Evolutionary conservation across 106 monocot genomes (phyloP), one percentile per base, ranked within the genome.

Genomic region (Chionographis japonica): DNA sequence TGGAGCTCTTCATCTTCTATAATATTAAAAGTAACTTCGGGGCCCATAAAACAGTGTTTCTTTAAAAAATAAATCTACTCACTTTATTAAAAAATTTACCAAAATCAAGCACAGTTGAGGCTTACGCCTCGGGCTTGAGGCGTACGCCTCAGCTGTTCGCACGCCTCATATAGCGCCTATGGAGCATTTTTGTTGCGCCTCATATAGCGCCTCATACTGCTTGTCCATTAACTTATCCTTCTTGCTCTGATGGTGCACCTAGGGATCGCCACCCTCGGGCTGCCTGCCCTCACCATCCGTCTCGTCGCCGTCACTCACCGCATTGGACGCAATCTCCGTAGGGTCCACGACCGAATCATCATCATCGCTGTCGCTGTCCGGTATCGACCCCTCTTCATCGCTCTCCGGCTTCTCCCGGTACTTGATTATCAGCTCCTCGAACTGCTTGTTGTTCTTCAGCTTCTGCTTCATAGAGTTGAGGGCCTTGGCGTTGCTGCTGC

Each of bases 391-490:
- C 58, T 73, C 19, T 62, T 70, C 79, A 27, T 88, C 88, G 15
- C 75, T 85, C 73, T 85, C 80, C 6, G 85, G 88, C 55, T 88
- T 88, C 60, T 92, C 92, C 43, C 85, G 67, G 19, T 74, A 79
- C 65, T 83, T 81, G 1, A 12, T 38, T 46, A 97, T 97, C 43
- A 74, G 62, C 4, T 97, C 86, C 76, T 92, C 92, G 66, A 69
- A 92, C 66, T 76, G 92, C 72, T 92, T 97, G 40, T 97, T 97
- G 56, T 97, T 97, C 78, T 97, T 97, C 75, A 97, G 75, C 68
- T 92, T 97, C 73, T 92, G 92, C 58, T 92, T 97, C 97, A 97
- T 92, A 6, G 97, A 74, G 20, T 97, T 97, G 6, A 97, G 79
- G 1, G 92, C 97, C 72, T 92, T 92, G 0, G 92, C 92, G 51